Conservation (phyloP, 192 early-diverging fungal genomes). For the Geosiphon pyriformis region DNA sequence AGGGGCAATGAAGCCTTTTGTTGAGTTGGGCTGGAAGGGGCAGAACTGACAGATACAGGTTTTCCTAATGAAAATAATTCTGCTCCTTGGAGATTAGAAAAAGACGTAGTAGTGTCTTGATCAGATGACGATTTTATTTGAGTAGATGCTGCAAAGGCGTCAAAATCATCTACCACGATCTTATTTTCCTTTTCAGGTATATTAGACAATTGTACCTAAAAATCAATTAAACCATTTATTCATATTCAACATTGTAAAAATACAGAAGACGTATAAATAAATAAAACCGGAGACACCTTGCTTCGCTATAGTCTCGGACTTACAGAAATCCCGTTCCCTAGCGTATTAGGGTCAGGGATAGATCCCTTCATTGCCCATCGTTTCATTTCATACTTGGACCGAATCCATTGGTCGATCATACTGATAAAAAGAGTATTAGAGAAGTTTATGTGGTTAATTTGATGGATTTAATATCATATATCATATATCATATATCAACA, state of each 20-base stretch:
- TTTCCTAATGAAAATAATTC: conserved; percentile 34
- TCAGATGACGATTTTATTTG: conserved; percentile 2
- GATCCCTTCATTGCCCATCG: conserved; percentile 66
- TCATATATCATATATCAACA: too few species aligned
- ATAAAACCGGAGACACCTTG: conserved; percentile 16
- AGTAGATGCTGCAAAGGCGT: conserved; percentile 27
- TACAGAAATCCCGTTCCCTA: conserved; percentile 30
- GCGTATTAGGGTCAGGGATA: conserved; percentile 66
- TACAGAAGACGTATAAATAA: neutral
- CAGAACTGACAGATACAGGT: neutral
- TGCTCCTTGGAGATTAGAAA: conserved; percentile 34
- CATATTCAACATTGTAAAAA: neutral
- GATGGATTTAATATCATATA: too few species aligned
- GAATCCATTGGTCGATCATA: conserved; percentile 69
- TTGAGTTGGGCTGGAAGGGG: conserved; percentile 14
- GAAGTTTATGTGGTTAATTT: too few species aligned
- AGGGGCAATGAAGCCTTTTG: neutral
- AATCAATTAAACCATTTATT: neutral
- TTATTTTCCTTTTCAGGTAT: neutral
- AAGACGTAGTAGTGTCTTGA: conserved; percentile 1
- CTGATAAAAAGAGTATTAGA: conserved; percentile 22
- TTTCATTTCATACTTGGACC: conserved; percentile 75
- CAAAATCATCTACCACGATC: conserved; percentile 10
- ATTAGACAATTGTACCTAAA: neutral
- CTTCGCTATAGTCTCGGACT: conserved; percentile 22